Evolutionary conservation across 441 rosid species (phyloP).

Genomic region (Erodium moschatum): DNA sequence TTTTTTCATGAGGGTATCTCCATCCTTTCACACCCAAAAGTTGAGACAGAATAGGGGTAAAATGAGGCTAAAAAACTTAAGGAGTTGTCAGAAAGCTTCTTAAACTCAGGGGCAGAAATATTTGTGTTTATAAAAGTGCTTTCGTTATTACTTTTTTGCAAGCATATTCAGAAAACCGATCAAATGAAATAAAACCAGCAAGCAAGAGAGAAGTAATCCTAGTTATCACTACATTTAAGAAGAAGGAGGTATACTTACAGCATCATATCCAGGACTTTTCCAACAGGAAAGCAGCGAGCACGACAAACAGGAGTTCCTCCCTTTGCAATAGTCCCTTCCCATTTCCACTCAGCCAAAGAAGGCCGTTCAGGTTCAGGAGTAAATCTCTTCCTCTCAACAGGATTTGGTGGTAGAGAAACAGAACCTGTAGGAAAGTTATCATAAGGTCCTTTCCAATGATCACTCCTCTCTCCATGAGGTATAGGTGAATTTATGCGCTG

Average conservation of each 20-base stretch:
- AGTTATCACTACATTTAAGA: slow-evolving; percentile 3
- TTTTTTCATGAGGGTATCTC: too few species aligned
- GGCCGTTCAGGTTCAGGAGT: slow-evolving; percentile 48
- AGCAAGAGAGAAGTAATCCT: too few species aligned
- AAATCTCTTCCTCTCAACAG: slow-evolving; percentile 50
- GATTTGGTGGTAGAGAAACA: slow-evolving; percentile 33
- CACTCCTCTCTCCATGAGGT: slow-evolving; percentile 43
- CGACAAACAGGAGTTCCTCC: slow-evolving; percentile 89
- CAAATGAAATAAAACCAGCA: too few species aligned
- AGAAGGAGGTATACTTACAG: slow-evolving; percentile 45
- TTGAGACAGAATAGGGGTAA: too few species aligned
- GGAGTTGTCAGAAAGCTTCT: too few species aligned
- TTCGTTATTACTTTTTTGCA: too few species aligned
- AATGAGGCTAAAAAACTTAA: too few species aligned
- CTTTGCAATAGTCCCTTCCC: slow-evolving; percentile 97
- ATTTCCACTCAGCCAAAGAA: slow-evolving; percentile 79
- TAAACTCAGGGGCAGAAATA: too few species aligned
- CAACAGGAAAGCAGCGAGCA: slow-evolving; percentile 91
- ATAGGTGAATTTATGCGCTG: slow-evolving; percentile 25
- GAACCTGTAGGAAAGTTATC: slow-evolving; percentile 42
- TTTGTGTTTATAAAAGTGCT: too few species aligned
- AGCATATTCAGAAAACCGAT: too few species aligned
- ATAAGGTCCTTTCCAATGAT: slow-evolving; percentile 39
- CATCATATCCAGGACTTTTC: slow-evolving; percentile 70
- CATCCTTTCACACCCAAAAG: too few species aligned